phyloP scores from a whole-genome alignment of 2,329 filamentous ascomycete species.

The Zelopaecilomyces penicillatus region DNA sequence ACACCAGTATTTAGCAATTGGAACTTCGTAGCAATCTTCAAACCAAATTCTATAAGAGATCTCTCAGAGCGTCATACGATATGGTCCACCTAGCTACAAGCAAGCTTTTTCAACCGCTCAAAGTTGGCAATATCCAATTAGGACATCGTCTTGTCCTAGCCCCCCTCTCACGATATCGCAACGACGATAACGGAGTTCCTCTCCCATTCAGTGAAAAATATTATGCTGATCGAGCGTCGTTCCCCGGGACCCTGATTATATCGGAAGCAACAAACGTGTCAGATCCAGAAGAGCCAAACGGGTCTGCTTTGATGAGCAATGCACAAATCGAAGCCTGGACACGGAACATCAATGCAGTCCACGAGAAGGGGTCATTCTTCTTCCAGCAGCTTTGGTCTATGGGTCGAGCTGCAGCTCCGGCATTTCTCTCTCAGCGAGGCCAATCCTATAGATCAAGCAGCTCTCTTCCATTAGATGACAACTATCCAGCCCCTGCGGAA shows the following conservation, averaged over 20 bases:
- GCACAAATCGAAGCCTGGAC: constrained; percentile 53
- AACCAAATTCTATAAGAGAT: too few relatives aligned
- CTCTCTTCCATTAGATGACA: constrained; percentile 1
- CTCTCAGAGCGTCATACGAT: too few relatives aligned
- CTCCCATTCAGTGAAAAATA: constrained; percentile 26
- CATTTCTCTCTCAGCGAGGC: constrained; percentile 18
- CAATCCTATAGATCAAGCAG: constrained; percentile 7
- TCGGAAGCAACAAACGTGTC: constrained; percentile 37
- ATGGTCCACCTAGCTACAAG: background rate
- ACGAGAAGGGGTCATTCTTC: constrained; percentile 52
- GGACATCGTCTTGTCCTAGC: background rate
- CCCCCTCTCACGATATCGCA: background rate
- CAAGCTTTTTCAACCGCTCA: background rate
- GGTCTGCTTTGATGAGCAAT: constrained; percentile 50
- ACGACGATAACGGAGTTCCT: background rate
- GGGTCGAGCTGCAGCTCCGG: constrained; percentile 42
- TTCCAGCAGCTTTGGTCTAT: constrained; percentile 55
- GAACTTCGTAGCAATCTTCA: too few relatives aligned
- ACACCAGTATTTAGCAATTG: too few relatives aligned
- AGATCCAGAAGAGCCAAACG: constrained; percentile 28
- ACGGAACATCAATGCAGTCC: constrained; percentile 52
- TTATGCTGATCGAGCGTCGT: constrained; percentile 35
- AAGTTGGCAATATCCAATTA: background rate
- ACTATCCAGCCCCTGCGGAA: constrained; percentile 38
- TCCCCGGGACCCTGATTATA: constrained; percentile 35